Percentiles rank a stretch among this genome's conserved stretches.
These are phyloP conservation scores for Globisporangium paddicum DNA, from an alignment of 352 stramenopile genomes.

Conservation along the genomic window DNA sequence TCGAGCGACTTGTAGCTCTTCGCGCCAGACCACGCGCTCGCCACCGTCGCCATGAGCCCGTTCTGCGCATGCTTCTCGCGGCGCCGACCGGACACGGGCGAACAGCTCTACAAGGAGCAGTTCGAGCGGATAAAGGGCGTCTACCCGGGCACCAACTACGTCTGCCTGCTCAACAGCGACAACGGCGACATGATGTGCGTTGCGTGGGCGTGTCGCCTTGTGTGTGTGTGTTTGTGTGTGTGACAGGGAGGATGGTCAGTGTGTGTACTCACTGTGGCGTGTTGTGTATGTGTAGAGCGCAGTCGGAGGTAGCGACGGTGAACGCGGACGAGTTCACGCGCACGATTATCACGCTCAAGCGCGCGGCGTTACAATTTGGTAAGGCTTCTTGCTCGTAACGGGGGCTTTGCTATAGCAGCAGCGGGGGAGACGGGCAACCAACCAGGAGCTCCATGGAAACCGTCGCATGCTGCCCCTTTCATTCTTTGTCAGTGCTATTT, in stretches of 20 bases:
- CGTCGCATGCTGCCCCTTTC: background rate
- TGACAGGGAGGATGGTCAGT: background rate
- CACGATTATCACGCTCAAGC: slow-evolving; percentile 78
- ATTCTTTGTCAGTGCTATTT: background rate
- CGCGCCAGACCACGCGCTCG: no score
- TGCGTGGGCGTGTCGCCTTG: no score
- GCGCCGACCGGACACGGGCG: slow-evolving; percentile 43
- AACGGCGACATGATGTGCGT: slow-evolving; percentile 81
- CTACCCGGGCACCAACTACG: slow-evolving; percentile 77
- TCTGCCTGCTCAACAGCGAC: slow-evolving; percentile 72
- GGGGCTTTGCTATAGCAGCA: background rate
- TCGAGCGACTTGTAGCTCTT: slow-evolving; percentile 1
- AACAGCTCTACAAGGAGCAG: slow-evolving; percentile 64
- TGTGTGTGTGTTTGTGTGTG: no score
- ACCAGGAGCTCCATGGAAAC: background rate
- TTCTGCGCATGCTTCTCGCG: slow-evolving; percentile 73
- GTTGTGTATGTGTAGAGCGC: slow-evolving; percentile 29
- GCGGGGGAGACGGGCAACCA: background rate
- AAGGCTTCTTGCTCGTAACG: slow-evolving; percentile 4
- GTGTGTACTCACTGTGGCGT: background rate
- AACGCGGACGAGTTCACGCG: slow-evolving; percentile 75
- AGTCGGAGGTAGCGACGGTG: slow-evolving; percentile 58
- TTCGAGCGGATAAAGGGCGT: slow-evolving; percentile 69
- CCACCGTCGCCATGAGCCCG: slow-evolving; percentile 29
- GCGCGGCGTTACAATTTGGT: slow-evolving; percentile 80